Base-by-base conservation (phyloP, 768 basidiomycete genomes). In the Tulasnella calospora region DNA sequence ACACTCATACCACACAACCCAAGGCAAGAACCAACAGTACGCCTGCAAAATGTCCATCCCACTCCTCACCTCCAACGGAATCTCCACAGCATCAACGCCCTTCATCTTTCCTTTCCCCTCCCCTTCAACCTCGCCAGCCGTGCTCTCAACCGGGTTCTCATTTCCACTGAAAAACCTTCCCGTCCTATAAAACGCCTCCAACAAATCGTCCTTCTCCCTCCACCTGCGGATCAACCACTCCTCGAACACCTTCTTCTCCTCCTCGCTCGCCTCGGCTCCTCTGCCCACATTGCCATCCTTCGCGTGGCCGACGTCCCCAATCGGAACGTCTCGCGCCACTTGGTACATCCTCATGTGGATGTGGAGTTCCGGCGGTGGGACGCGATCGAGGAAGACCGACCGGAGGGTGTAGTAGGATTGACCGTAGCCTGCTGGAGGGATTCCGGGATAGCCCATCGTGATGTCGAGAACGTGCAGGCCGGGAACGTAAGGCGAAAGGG, bases 371-470 rank as follows among this genome's bases (percentile, higher is more conserved):
- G 96, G 97, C 1, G 97, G 96, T 3, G 96, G 88, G 4, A 94
- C 85, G 3, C 92, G 88, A 80, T 91, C 87, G 78, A 92, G 87
- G 85, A 97, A 98, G 79, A 98, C 91, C 9, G 95, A 96, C 57
- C 92, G 90, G 55, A 99, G 85, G 57, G 94, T 96, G 84, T 97
- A 98, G 83, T 91, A 94, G 33, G 89, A 88, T 84, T 98, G 96
- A 0, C 95, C 95, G 82, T 93, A 96, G 40, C 90, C 91, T 82
- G 88, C 87, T 3, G 89, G 88, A 21, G 95, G 94, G 55, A 97
- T 88, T 13, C 96, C 96, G 80, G 95, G 94, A 85, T 99, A 99
- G 36, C 92, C 89, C 80, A 97, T 87, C 0, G 98, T 99, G 69
- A 98, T 86, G 83, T 99, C 98, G n/a, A 99, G 86, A 17, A 99